These are phyloP conservation scores for Staphylotrichum longicolle DNA, from an alignment of 495 filamentous ascomycete species.

Conservation along the genomic window DNA sequence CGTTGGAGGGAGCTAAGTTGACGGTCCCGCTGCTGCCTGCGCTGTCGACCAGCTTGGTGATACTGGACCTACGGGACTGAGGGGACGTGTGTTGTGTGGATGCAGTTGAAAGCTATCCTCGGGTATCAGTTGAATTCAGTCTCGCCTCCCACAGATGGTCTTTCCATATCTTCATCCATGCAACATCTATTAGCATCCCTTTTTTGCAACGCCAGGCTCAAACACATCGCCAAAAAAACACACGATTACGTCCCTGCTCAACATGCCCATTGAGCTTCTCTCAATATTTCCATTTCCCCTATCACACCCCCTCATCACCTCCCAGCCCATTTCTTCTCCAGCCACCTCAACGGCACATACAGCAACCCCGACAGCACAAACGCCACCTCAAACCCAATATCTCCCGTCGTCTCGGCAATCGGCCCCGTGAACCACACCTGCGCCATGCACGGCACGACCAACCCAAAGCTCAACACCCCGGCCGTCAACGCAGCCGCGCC, in stretches of 20 bases:
- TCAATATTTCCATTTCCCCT: not conserved
- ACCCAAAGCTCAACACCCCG: constrained; percentile 39
- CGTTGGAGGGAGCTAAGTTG: constrained; percentile 24
- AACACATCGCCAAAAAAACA: not conserved
- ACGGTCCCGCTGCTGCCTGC: constrained; percentile 25
- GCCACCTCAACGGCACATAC: constrained; percentile 44
- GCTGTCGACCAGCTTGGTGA: constrained; percentile 28
- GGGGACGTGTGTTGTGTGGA: not conserved
- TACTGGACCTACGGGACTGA: constrained; percentile 21
- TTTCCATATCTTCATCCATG: too few relatives aligned
- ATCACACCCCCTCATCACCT: constrained; percentile 15
- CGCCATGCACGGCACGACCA: constrained; percentile 54
- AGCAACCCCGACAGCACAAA: constrained; percentile 48
- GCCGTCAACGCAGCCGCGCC: constrained; percentile 49
- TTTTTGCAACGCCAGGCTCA: not conserved
- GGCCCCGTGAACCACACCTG: constrained; percentile 57
- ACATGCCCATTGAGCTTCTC: too few relatives aligned
- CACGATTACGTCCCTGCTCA: too few relatives aligned
- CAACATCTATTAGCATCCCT: not conserved
- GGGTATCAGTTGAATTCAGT: constrained; percentile 11
- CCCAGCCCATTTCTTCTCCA: constrained; percentile 39
- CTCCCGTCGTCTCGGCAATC: constrained; percentile 53
- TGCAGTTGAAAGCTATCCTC: constrained; percentile 2
- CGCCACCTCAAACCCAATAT: constrained; percentile 59
- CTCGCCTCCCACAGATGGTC: not conserved